Evolutionary conservation across 202 grass and related monocot species (phyloP).

Genomic region (Schoenoplectus tabernaemontani): DNA sequence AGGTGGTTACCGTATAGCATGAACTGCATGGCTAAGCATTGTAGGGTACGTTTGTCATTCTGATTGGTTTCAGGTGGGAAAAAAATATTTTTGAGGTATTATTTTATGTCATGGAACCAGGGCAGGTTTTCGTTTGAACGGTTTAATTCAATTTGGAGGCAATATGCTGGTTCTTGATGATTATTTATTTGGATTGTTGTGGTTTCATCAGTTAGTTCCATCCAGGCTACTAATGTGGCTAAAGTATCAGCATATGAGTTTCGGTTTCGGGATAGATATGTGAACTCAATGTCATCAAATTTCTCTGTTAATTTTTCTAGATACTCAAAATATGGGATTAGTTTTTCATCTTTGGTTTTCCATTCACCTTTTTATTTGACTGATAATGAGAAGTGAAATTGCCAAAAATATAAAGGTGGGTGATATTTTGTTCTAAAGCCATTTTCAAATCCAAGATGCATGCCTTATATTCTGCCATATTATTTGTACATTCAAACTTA

Average conservation of each 20-base stretch:
- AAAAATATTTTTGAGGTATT: not conserved
- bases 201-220: too few relatives aligned
- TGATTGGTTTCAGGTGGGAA: not conserved
- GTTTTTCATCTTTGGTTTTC: not conserved
- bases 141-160: not conserved
- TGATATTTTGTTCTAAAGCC: not conserved
- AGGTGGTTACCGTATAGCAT: not conserved
- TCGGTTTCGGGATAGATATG: too few relatives aligned
- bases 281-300: too few relatives aligned
- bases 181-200: not conserved
- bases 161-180: not conserved
- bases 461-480: slow-evolving; percentile 14
- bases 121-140: not conserved
- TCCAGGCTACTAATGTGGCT: not conserved
- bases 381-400: not conserved
- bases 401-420: not conserved
- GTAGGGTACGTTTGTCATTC: too few relatives aligned
- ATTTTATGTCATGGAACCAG: not conserved
- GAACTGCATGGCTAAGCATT: too few relatives aligned
- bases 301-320: too few relatives aligned
- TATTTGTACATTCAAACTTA: not conserved
- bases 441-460: not conserved
- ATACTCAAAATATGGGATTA: too few relatives aligned
- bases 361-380: not conserved
- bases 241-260: not conserved